A percentile compares a stretch with the other conserved stretches of the same genome.
These are phyloP conservation scores for Rhizopogon sp. DNA, from an alignment of 768 basidiomycete species.

Conservation along the genomic window DNA sequence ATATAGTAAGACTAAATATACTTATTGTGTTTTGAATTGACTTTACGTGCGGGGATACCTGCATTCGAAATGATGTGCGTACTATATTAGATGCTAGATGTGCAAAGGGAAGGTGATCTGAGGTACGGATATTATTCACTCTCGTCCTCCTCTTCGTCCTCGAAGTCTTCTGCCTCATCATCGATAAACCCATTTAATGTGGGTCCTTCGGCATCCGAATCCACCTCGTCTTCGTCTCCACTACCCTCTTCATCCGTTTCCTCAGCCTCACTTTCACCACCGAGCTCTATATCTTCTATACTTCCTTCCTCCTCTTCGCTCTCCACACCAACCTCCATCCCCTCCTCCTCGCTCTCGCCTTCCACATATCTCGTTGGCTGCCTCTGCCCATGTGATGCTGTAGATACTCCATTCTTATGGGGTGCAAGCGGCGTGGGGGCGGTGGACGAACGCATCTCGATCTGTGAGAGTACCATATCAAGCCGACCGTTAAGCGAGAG, in stretches of 20 bases:
- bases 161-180: slow-evolving; percentile 55
- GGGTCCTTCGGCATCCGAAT: slow-evolving; percentile 34
- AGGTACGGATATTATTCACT: slow-evolving; percentile 35
- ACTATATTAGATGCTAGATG: neutral
- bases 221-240: slow-evolving; percentile 36
- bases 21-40: neutral
- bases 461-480: slow-evolving; percentile 91
- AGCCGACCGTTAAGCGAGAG: slow-evolving; percentile 84
- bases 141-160: slow-evolving; percentile 47
- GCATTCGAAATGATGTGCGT: neutral
- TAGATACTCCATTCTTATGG: slow-evolving; percentile 30
- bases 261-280: slow-evolving; percentile 54
- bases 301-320: slow-evolving; percentile 68
- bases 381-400: slow-evolving; percentile 32
- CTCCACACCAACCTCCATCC: slow-evolving; percentile 51
- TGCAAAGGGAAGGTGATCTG: neutral
- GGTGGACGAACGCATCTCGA: slow-evolving; percentile 79
- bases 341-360: slow-evolving; percentile 71
- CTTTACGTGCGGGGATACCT: neutral
- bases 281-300: slow-evolving; percentile 74
- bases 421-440: slow-evolving; percentile 52
- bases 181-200: slow-evolving; percentile 50
- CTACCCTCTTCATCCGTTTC: slow-evolving; percentile 40
- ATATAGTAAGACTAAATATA: slow-evolving; percentile 30
- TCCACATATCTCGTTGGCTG: slow-evolving; percentile 59